Evolutionary conservation across 2,329 filamentous ascomycete genomes (phyloP).

Genomic region (Leptographium procerum): DNA sequence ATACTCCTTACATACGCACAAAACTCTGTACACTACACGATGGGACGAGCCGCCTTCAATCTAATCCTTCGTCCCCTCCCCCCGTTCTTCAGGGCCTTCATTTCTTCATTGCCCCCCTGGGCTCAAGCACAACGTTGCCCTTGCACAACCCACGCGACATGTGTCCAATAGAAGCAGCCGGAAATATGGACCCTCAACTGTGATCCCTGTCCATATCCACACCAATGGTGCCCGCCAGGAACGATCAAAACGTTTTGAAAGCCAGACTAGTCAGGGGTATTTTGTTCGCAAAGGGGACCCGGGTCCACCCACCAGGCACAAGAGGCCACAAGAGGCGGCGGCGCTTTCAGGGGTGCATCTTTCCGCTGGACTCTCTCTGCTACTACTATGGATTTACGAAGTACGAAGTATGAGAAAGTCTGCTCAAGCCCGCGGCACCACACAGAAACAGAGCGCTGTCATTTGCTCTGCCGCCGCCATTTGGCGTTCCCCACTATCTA

Average conservation of each 20-base stretch:
- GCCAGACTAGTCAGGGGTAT: conserved; percentile 1
- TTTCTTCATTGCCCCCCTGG: background rate
- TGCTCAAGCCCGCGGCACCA: no score
- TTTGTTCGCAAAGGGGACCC: no score
- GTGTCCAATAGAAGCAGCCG: conserved; percentile 2
- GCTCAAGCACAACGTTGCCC: background rate
- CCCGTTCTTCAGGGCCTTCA: background rate
- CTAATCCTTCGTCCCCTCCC: background rate
- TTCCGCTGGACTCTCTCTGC: background rate
- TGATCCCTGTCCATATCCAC: conserved; percentile 6
- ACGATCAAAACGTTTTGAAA: conserved; percentile 9
- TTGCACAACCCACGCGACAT: background rate
- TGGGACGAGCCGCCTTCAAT: background rate
- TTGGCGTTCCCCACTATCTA: background rate
- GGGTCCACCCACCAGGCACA: background rate
- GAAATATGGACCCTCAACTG: background rate
- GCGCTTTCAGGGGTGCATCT: background rate
- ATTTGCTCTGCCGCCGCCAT: background rate
- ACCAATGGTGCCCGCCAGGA: conserved; percentile 7
- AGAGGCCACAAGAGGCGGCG: background rate
- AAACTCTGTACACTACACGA: no score
- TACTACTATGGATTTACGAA: no score
- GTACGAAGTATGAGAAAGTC: no score
- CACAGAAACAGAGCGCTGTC: background rate
- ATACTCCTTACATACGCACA: no score